Evolutionary conservation across 129 eudicot genomes (phyloP).

Genomic region (Erigeron canadensis): DNA sequence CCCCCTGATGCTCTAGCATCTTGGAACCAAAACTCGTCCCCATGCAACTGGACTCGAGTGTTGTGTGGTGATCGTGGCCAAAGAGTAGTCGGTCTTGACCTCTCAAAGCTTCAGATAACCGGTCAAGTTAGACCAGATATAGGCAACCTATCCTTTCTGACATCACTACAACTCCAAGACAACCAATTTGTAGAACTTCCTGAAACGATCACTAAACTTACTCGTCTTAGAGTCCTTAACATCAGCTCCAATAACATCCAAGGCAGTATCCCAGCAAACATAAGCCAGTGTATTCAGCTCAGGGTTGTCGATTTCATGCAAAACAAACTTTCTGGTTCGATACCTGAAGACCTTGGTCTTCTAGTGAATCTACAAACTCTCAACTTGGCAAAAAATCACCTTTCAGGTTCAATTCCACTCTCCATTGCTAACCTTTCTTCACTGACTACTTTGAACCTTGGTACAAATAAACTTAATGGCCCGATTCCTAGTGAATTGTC

Average conservation of each 20-base stretch:
- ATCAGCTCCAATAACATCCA: slow-evolving; percentile 48
- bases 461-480: slow-evolving; percentile 52
- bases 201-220: slow-evolving; percentile 45
- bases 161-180: slow-evolving; percentile 56
- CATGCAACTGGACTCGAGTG: slow-evolving; percentile 77
- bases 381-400: slow-evolving; percentile 50
- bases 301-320: slow-evolving; percentile 43
- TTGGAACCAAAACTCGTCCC: slow-evolving; percentile 53
- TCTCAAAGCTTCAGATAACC: slow-evolving; percentile 36
- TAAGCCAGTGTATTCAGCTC: slow-evolving; percentile 46
- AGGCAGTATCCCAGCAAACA: slow-evolving; percentile 49
- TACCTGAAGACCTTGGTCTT: slow-evolving; percentile 43
- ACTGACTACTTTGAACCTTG: slow-evolving; percentile 45
- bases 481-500: slow-evolving; percentile 45
- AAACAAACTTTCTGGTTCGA: slow-evolving; percentile 50
- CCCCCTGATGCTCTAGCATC: slow-evolving; percentile 36
- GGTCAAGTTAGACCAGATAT: slow-evolving; percentile 56
- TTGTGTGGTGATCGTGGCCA: slow-evolving; percentile 36
- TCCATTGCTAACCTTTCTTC: slow-evolving; percentile 56
- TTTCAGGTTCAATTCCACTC: slow-evolving; percentile 57
- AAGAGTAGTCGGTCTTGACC: slow-evolving; percentile 51
- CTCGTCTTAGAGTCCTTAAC: slow-evolving; percentile 43
- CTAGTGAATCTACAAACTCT: slow-evolving; percentile 51
- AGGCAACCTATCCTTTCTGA: slow-evolving; percentile 58
- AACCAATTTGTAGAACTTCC: slow-evolving; percentile 55